Evolutionary conservation across 2,329 filamentous ascomycete species (phyloP).

Genomic region (Pseudomassariella vexata): DNA sequence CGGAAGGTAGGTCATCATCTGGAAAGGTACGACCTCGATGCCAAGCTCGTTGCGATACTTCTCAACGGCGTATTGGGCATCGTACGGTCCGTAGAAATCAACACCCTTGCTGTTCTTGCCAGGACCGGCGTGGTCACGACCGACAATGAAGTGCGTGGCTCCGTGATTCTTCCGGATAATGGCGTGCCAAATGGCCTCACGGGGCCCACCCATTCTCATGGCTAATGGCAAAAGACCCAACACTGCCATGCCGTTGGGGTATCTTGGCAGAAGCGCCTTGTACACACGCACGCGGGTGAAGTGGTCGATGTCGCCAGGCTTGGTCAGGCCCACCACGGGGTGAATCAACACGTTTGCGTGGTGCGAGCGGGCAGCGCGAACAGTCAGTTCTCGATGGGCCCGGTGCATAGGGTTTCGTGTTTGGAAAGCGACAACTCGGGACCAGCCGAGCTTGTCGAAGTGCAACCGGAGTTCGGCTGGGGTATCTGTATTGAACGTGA

Average conservation of each 20-base stretch:
- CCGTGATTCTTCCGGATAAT: slow-evolving; percentile 99
- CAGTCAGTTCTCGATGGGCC: slow-evolving; percentile 94
- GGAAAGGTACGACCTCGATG: slow-evolving; percentile 98
- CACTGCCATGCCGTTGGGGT: slow-evolving; percentile 98
- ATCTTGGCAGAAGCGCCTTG: slow-evolving; percentile 90
- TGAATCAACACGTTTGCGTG: slow-evolving; percentile 99
- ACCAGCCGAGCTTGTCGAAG: slow-evolving; percentile 99
- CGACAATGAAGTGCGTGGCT: slow-evolving; percentile 98
- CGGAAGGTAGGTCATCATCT: slow-evolving; percentile 98
- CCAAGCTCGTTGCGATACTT: slow-evolving; percentile 95
- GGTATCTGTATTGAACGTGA: slow-evolving; percentile 64
- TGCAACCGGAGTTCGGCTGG: slow-evolving; percentile 90
- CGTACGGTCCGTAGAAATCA: slow-evolving; percentile 97
- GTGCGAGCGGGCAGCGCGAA: slow-evolving; percentile 89
- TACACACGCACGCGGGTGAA: slow-evolving; percentile 99
- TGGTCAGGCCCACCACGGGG: slow-evolving; percentile 95
- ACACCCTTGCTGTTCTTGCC: slow-evolving; percentile 97
- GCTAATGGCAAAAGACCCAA: slow-evolving; percentile 90
- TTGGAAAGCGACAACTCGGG: slow-evolving; percentile 96
- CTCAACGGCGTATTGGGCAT: slow-evolving; percentile 92
- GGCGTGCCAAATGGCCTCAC: slow-evolving; percentile 98
- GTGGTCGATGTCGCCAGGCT: slow-evolving; percentile 99
- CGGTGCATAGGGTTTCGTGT: slow-evolving; percentile 99
- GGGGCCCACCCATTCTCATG: slow-evolving; percentile 98
- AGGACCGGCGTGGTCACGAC: slow-evolving; percentile 94